Evolutionary conservation across 371 early-diverging fungal genomes (phyloP), one percentile per base, ranked within the genome.

Genomic region (Batrachochytrium dendrobatidis): DNA sequence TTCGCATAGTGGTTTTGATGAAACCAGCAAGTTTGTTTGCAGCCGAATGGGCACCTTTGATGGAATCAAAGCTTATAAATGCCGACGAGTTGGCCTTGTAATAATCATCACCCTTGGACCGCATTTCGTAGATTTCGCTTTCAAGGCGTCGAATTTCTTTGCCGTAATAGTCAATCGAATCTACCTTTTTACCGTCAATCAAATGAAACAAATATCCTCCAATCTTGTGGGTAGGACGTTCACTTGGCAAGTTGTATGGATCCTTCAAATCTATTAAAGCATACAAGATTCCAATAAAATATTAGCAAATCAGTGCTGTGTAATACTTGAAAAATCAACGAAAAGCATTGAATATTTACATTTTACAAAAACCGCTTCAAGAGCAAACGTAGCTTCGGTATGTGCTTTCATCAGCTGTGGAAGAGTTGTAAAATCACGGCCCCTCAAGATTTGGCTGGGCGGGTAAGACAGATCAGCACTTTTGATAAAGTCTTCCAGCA

Each of bases 141-240:
- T 89, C 86, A 18, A 90, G 69, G 4, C 65, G 68, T 46, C 83
- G 80, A 0, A 93, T 78, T 46, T 79, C 63, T 24, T 76, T 67
- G 18, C 88, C 80, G 61, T 85, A 86, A 59, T 84, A 76, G 39
- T 84, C 81, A 56, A 93, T 92, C 8, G 87, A 83, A 56, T 93
- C 92, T 18, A 92, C 86, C 34, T 74, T 70, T 17, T 67, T 56
- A 18, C 90, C 89, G 10, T 83, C 81, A 32, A 70, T 34, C 69
- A 62, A 0, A 7, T 34, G 28, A 7, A 61, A 34, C 10, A 30
- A 7, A 12, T n/a, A 17, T 29, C 72, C 66, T 20, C 77, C 77
- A 3, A 74, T 31, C 0, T 67, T 59, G 10, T 82, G 73, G 5
- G 70, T 77, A 0, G 88, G 88, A 44, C 88, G 68, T 55, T 73